Evolutionary conservation across 768 basidiomycete species (phyloP).

Genomic region (Mycena amicta): DNA sequence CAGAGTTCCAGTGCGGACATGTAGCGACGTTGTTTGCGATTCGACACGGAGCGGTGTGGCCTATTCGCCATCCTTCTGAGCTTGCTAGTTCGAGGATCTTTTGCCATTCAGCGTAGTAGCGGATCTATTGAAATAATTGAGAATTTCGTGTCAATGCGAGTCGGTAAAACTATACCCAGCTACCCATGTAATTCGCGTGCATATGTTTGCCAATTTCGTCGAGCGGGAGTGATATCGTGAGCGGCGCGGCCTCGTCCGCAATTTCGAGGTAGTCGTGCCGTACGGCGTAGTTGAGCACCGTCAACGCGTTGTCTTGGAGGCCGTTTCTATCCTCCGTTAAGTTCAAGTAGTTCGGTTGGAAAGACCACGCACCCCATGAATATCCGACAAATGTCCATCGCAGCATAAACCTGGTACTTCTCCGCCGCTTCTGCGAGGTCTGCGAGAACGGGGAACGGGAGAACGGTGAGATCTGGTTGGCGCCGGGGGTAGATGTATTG

Average conservation of each 20-base stretch:
- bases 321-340: slow-evolving; percentile 6
- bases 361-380: slow-evolving; percentile 21
- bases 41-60: slow-evolving; percentile 17
- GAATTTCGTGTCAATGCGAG: neutral
- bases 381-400: slow-evolving; percentile 23
- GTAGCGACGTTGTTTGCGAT: slow-evolving; percentile 14
- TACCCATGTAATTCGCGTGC: slow-evolving; percentile 20
- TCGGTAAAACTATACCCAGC: slow-evolving; percentile 9
- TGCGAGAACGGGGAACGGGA: slow-evolving; percentile 18
- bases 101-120: slow-evolving; percentile 22
- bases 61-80: slow-evolving; percentile 22
- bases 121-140: neutral
- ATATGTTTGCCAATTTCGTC: slow-evolving; percentile 18
- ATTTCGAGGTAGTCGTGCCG: slow-evolving; percentile 25
- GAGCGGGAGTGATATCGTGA: slow-evolving; percentile 21
- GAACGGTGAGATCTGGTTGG: slow-evolving; percentile 20
- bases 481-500: slow-evolving; percentile 9
- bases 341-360: neutral
- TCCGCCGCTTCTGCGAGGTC: slow-evolving; percentile 26
- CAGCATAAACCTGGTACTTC: slow-evolving; percentile 26
- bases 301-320: slow-evolving; percentile 20
- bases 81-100: slow-evolving; percentile 19
- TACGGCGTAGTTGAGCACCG: slow-evolving; percentile 24
- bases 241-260: slow-evolving; percentile 22
- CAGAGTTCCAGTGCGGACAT: slow-evolving; percentile 22